Evolutionary conservation across 2,329 filamentous ascomycete genomes (phyloP).

Genomic region (Arthrocladium fulminans): DNA sequence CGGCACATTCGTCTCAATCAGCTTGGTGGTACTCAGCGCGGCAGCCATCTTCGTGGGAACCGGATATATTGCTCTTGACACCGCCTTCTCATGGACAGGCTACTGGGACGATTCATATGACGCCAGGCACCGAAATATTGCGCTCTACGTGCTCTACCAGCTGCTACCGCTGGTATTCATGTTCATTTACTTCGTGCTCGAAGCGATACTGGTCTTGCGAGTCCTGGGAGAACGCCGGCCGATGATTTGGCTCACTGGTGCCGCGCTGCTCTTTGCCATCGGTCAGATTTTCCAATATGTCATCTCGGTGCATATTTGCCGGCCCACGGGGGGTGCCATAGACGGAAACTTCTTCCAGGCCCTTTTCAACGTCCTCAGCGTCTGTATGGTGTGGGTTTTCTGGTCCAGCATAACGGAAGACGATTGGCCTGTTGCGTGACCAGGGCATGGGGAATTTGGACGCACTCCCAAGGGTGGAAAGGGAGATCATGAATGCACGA

Average conservation of each 20-base stretch:
- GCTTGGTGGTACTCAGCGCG: constrained; percentile 63
- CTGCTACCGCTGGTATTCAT: constrained; percentile 81
- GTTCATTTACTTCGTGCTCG: constrained; percentile 76
- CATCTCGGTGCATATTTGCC: constrained; percentile 82
- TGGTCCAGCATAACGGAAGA: constrained; percentile 99
- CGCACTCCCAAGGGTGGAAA: neutral
- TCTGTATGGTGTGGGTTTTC: constrained; percentile 82
- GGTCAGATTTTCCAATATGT: constrained; percentile 96
- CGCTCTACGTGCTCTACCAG: constrained; percentile 89
- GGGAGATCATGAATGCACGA: neutral
- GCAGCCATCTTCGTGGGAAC: constrained; percentile 72
- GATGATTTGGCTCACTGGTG: constrained; percentile 74
- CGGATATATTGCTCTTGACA: constrained; percentile 92
- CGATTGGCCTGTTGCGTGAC: constrained; percentile 63
- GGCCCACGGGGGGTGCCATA: constrained; percentile 72
- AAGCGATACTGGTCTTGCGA: constrained; percentile 71
- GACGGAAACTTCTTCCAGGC: constrained; percentile 91
- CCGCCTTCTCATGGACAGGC: constrained; percentile 74
- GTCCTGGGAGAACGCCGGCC: constrained; percentile 81
- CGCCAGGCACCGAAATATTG: constrained; percentile 62
- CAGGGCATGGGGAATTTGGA: neutral
- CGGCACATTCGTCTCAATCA: constrained; percentile 75
- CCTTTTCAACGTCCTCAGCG: constrained; percentile 77
- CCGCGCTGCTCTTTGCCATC: constrained; percentile 74
- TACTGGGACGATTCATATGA: constrained; percentile 59